Percentiles rank a stretch among this genome's conserved stretches.
These are phyloP conservation scores for Acacia pycnantha DNA, from an alignment of 331 rosid species.

Conservation along the genomic window DNA sequence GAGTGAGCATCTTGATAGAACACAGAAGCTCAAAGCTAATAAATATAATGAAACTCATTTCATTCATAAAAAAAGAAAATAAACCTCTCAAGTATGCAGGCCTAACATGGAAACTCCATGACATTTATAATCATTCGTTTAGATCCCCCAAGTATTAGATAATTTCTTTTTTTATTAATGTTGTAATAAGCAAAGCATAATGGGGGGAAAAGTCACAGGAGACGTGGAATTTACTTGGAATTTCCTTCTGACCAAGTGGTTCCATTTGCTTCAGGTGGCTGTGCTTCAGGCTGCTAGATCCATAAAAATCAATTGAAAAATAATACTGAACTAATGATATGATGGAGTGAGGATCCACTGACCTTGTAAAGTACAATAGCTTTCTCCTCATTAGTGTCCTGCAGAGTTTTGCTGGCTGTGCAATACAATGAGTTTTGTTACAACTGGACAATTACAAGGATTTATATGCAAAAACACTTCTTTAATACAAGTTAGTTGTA, in stretches of 20 bases:
- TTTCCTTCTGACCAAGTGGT: conserved; percentile 59
- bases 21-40: conserved; percentile 23
- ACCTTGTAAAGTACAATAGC: conserved; percentile 93
- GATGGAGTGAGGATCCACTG: conserved; percentile 26
- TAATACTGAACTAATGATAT: background rate
- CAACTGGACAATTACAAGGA: conserved; percentile 24
- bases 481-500: conserved; percentile 28
- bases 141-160: background rate
- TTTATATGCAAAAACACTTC: conserved; percentile 5
- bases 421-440: conserved; percentile 30
- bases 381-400: conserved; percentile 75
- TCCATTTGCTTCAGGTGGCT: conserved; percentile 69
- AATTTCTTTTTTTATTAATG: conserved; percentile 3
- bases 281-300: conserved; percentile 67
- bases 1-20: conserved; percentile 23
- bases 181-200: background rate
- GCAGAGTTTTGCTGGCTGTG: conserved; percentile 58
- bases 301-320: conserved; percentile 33
- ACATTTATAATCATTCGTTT: background rate
- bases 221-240: conserved; percentile 66
- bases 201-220: background rate
- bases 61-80: background rate
- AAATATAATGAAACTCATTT: background rate
- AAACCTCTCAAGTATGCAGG: conserved; percentile 12
- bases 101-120: background rate